phyloP scores from a whole-genome alignment of 2,329 filamentous ascomycete genomes.

The Clonostachys rhizophaga region DNA sequence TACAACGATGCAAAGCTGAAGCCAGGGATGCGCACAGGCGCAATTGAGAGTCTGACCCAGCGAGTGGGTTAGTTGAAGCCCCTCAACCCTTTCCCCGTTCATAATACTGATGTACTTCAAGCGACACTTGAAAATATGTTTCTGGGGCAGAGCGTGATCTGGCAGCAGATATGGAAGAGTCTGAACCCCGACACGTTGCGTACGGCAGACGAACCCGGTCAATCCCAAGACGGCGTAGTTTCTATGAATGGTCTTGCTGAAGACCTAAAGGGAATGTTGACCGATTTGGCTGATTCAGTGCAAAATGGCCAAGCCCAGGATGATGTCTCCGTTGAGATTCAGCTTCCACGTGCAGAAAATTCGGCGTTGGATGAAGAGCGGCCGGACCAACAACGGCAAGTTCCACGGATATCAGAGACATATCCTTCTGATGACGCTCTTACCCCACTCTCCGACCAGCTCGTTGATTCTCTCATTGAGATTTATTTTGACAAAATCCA shows the following conservation, averaged over 20 bases:
- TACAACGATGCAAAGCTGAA: conserved; percentile 24
- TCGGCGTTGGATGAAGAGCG: neutral
- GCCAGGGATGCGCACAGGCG: conserved; percentile 24
- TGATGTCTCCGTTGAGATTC: no score
- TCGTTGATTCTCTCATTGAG: conserved; percentile 23
- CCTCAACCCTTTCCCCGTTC: no score
- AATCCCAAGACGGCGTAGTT: neutral
- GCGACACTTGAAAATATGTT: conserved; percentile 28
- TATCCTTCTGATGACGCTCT: neutral
- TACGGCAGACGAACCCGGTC: neutral
- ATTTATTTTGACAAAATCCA: conserved; percentile 28
- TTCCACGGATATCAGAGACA: no score
- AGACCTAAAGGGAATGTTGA: neutral
- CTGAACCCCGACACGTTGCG: neutral
- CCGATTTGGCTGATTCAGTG: neutral
- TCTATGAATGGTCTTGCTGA: neutral
- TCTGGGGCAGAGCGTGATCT: conserved; percentile 25
- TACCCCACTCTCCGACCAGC: conserved; percentile 12
- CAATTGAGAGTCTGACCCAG: conserved; percentile 24
- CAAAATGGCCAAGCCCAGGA: no score
- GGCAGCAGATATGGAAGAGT: conserved; percentile 22
- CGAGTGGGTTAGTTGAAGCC: conserved; percentile 2
- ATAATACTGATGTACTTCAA: no score
- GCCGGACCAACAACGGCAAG: no score
- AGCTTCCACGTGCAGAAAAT: neutral